Percentiles rank a stretch among this genome's conserved stretches.
phyloP scores from a whole-genome alignment of 768 basidiomycete genomes.

The Filobasidium floriforme region DNA sequence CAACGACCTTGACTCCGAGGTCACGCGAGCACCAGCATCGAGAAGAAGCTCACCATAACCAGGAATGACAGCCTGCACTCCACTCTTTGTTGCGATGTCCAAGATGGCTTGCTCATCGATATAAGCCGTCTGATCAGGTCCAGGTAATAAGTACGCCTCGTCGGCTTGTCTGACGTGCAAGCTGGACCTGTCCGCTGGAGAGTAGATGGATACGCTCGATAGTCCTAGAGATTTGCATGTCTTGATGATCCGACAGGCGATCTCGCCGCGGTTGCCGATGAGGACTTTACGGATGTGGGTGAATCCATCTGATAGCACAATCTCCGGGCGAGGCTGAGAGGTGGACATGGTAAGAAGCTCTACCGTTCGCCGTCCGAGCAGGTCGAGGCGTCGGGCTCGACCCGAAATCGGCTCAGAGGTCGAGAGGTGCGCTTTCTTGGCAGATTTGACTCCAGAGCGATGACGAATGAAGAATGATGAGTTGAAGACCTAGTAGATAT shows the following conservation, averaged over 20 bases:
- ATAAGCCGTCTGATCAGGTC: constrained; percentile 27
- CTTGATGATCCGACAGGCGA: constrained; percentile 58
- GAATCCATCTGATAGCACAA: constrained; percentile 14
- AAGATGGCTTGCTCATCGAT: constrained; percentile 28
- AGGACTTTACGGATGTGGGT: constrained; percentile 45
- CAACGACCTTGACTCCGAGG: not conserved
- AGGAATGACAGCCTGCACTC: constrained; percentile 33
- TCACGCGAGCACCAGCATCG: not conserved
- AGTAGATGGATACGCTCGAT: constrained; percentile 56
- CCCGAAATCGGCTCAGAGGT: no score
- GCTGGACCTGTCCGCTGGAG: constrained; percentile 54
- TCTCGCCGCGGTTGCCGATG: constrained; percentile 66
- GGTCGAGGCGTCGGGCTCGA: not conserved
- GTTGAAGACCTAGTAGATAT: no score
- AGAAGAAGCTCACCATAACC: constrained; percentile 34
- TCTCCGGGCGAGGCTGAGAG: not conserved
- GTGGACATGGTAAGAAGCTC: not conserved
- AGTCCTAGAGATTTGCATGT: constrained; percentile 55
- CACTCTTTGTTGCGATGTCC: constrained; percentile 29
- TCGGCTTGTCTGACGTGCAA: constrained; percentile 57
- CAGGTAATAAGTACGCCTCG: constrained; percentile 45
- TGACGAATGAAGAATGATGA: no score
- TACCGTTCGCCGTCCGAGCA: no score
- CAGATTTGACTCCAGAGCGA: no score
- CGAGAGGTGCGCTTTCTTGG: no score